Conservation (phyloP, 306 rosid species). For the Styphnolobium japonicum region DNA sequence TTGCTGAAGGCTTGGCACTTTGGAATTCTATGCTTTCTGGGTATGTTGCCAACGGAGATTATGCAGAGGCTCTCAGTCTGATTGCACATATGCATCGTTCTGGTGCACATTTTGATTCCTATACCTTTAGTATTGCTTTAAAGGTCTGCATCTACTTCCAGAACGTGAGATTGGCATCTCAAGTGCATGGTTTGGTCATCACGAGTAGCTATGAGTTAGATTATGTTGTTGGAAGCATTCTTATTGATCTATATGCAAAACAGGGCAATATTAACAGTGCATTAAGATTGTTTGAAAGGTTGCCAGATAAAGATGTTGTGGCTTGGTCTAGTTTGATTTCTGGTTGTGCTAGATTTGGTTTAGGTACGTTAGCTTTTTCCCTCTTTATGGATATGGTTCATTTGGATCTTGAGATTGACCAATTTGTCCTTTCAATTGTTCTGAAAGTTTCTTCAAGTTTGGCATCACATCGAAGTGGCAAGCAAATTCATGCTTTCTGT, state of each 20-base stretch:
- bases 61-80: conserved; percentile 48
- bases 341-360: conserved; percentile 69
- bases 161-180: conserved; percentile 53
- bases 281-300: conserved; percentile 57
- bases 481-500: conserved; percentile 71
- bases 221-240: conserved; percentile 74
- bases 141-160: conserved; percentile 61
- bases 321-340: conserved; percentile 88
- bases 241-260: conserved; percentile 57
- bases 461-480: conserved; percentile 71
- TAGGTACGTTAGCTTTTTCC: conserved; percentile 48
- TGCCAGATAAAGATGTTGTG: conserved; percentile 59
- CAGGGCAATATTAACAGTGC: conserved; percentile 54
- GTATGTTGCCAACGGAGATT: conserved; percentile 47
- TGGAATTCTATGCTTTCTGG: conserved; percentile 92
- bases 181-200: conserved; percentile 75
- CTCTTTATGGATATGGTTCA: conserved; percentile 58
- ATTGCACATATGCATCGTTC: conserved; percentile 48
- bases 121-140: conserved; percentile 65
- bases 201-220: conserved; percentile 64
- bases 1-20: conserved; percentile 51
- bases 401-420: conserved; percentile 57
- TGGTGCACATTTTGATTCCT: conserved; percentile 56
- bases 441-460: conserved; percentile 66
- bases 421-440: conserved; percentile 63